Evolutionary conservation across 2,329 filamentous ascomycete species (phyloP).

Genomic region (Pseudogymnoascus sp.): DNA sequence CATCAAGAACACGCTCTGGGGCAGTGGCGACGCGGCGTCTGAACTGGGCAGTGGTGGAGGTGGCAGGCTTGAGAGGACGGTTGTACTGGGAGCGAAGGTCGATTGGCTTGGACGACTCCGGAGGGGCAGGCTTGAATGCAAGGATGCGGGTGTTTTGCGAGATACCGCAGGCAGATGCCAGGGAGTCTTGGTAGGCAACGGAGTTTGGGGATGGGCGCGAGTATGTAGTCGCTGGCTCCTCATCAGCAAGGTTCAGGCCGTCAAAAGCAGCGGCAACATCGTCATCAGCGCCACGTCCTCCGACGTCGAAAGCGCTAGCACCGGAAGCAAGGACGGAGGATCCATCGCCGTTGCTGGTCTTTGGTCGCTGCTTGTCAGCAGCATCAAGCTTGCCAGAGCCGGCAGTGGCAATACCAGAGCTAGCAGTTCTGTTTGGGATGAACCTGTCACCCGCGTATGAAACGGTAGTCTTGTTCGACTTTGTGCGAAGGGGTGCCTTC

Average conservation of each 20-base stretch:
- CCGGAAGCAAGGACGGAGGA: slow-evolving; percentile 66
- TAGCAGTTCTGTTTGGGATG: slow-evolving; percentile 87
- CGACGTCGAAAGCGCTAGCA: slow-evolving; percentile 59
- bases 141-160: slow-evolving; percentile 92
- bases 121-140: slow-evolving; percentile 96
- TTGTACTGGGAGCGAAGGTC: slow-evolving; percentile 98
- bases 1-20: slow-evolving; percentile 92
- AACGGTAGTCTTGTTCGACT: slow-evolving; percentile 66
- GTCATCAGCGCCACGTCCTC: slow-evolving; percentile 56
- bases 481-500: slow-evolving; percentile 46
- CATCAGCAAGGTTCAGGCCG: slow-evolving; percentile 64
- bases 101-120: slow-evolving; percentile 96
- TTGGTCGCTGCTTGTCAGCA: slow-evolving; percentile 63
- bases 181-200: slow-evolving; percentile 82
- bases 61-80: slow-evolving; percentile 77
- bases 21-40: slow-evolving; percentile 88
- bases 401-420: slow-evolving; percentile 76
- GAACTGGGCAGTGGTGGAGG: slow-evolving; percentile 71
- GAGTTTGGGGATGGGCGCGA: slow-evolving; percentile 78
- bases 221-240: slow-evolving; percentile 58
- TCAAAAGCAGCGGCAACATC: slow-evolving; percentile 75
- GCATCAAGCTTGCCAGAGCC: slow-evolving; percentile 77
- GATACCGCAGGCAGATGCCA: slow-evolving; percentile 86
- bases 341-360: slow-evolving; percentile 61
- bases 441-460: slow-evolving; percentile 84